Percentiles rank a stretch among this genome's conserved stretches.
These are phyloP conservation scores for Vaccinium myrtillus DNA, from an alignment of 148 eudicot species.

Conservation along the genomic window DNA sequence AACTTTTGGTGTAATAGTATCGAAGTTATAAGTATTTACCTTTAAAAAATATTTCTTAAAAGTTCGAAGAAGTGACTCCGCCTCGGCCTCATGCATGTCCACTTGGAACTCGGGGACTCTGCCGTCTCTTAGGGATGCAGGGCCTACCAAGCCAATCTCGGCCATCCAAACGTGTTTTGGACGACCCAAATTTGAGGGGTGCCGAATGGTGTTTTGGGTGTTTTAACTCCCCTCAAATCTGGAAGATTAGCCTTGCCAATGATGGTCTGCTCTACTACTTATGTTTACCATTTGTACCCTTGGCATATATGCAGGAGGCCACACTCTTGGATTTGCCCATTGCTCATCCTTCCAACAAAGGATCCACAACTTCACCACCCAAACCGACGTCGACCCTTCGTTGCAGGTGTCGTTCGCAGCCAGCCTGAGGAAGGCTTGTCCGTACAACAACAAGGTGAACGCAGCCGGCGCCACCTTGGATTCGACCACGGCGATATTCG, in stretches of 20 bases:
- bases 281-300: background rate
- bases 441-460: slow-evolving; percentile 35
- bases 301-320: slow-evolving; percentile 43
- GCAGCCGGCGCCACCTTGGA: slow-evolving; percentile 54
- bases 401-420: slow-evolving; percentile 44
- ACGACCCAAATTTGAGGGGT: no score
- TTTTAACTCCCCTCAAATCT: no score
- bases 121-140: no score
- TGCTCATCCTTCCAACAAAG: slow-evolving; percentile 71
- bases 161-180: no score
- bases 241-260: background rate
- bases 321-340: slow-evolving; percentile 69
- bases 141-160: no score
- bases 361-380: slow-evolving; percentile 44
- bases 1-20: no score
- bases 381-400: slow-evolving; percentile 50
- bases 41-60: no score
- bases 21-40: no score
- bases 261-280: background rate
- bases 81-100: no score
- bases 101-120: no score
- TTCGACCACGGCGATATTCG: slow-evolving; percentile 45
- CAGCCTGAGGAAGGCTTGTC: slow-evolving; percentile 42
- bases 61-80: no score
- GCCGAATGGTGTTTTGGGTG: no score